phyloP scores from a whole-genome alignment of 2,329 filamentous ascomycete species.

The Hymenoscyphus infarciens region DNA sequence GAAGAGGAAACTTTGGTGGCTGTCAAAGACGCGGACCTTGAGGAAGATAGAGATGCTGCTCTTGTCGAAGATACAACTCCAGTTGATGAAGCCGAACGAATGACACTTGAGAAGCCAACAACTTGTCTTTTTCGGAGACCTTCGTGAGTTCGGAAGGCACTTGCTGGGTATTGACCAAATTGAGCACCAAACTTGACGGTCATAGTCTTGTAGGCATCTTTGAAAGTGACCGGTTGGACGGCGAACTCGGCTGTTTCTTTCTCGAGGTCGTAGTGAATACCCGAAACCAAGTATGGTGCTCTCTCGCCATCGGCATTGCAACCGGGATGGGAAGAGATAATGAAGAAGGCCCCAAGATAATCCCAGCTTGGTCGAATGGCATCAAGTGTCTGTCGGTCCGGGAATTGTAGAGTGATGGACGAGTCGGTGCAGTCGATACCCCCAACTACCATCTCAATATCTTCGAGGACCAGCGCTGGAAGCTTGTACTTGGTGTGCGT shows the following conservation, averaged over 20 bases:
- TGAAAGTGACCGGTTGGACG: slow-evolving; percentile 14
- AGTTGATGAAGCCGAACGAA: neutral
- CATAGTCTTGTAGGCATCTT: slow-evolving; percentile 20
- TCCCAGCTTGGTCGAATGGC: slow-evolving; percentile 13
- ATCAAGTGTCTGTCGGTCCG: slow-evolving; percentile 6
- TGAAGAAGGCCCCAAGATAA: slow-evolving; percentile 10
- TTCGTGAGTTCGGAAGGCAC: slow-evolving; percentile 16
- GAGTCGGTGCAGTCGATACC: slow-evolving; percentile 17
- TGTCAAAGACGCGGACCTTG: too few species aligned
- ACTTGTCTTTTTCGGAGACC: slow-evolving; percentile 12
- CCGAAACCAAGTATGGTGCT: slow-evolving; percentile 15
- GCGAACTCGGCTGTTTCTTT: slow-evolving; percentile 11
- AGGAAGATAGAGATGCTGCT: neutral
- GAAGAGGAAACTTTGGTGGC: too few species aligned
- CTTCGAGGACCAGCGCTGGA: slow-evolving; percentile 21
- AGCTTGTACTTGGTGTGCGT: slow-evolving; percentile 22
- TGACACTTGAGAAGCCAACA: neutral
- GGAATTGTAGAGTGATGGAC: slow-evolving; percentile 12
- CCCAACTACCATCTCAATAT: slow-evolving; percentile 17
- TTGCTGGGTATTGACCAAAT: slow-evolving; percentile 8
- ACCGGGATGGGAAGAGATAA: slow-evolving; percentile 14
- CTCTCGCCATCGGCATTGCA: slow-evolving; percentile 17
- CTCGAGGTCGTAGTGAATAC: slow-evolving; percentile 13
- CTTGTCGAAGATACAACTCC: neutral
- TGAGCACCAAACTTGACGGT: slow-evolving; percentile 21